Conservation (phyloP, 345 rosid species). For the Moringa oleifera region DNA sequence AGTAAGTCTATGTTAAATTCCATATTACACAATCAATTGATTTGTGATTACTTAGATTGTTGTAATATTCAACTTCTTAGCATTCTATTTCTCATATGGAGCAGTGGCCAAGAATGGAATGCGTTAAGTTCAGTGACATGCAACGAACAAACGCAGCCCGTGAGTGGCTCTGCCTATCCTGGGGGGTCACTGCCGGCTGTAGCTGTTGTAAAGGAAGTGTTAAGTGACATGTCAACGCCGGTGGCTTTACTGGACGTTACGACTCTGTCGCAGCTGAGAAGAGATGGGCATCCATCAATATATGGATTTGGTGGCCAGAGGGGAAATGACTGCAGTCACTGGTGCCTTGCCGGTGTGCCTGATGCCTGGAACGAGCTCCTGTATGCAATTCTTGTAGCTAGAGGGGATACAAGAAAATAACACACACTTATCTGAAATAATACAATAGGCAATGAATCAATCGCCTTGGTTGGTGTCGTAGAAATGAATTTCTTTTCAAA, state of each 20-base stretch:
- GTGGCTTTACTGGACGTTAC: constrained; percentile 50
- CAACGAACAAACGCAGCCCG: constrained; percentile 47
- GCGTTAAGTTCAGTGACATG: constrained; percentile 28
- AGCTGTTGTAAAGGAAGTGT: constrained; percentile 29
- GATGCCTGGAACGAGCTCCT: constrained; percentile 73
- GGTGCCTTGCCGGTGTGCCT: constrained; percentile 79
- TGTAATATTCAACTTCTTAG: too few relatives aligned
- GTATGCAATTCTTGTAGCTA: constrained; percentile 14
- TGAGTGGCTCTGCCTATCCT: constrained; percentile 32
- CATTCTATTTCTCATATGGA: neutral
- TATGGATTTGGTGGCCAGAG: constrained; percentile 28
- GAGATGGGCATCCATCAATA: constrained; percentile 60
- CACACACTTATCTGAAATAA: too few relatives aligned
- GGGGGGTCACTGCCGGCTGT: constrained; percentile 14
- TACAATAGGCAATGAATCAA: too few relatives aligned
- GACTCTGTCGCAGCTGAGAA: constrained; percentile 50
- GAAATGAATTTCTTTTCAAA: too few relatives aligned
- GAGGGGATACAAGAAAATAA: neutral
- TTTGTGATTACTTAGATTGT: too few relatives aligned
- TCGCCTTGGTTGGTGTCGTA: too few relatives aligned
- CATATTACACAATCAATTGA: neutral
- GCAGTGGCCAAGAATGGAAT: constrained; percentile 44
- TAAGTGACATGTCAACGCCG: constrained; percentile 37
- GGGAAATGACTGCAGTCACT: constrained; percentile 58
- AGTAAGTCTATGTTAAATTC: constrained; percentile 24